Conservation (phyloP, 257 asterid species). For the Haberlea rhodopensis region DNA sequence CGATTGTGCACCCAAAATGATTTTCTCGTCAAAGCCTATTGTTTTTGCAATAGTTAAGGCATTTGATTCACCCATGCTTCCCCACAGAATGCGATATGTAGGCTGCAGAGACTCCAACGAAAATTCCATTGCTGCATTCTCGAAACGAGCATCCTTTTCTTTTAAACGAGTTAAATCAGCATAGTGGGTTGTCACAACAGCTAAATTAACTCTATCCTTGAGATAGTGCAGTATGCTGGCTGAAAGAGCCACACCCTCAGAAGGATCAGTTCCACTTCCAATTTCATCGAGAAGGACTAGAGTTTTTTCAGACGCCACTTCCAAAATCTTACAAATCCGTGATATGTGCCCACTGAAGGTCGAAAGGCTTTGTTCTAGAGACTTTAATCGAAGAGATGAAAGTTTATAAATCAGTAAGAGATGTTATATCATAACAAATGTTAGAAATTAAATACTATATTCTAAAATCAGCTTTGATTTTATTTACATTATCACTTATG, state of each 20-base stretch:
- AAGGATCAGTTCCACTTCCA: slow-evolving; percentile 98
- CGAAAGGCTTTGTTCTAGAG: slow-evolving; percentile 89
- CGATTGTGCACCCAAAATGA: slow-evolving; percentile 59
- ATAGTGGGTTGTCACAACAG: slow-evolving; percentile 92
- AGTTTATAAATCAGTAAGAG: slow-evolving; percentile 27
- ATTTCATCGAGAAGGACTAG: slow-evolving; percentile 96
- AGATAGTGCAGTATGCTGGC: slow-evolving; percentile 81
- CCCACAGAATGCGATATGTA: slow-evolving; percentile 87
- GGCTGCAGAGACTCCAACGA: slow-evolving; percentile 77
- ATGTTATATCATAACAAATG: slow-evolving; percentile 15
- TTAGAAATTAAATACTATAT: background rate
- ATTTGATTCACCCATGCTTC: slow-evolving; percentile 88
- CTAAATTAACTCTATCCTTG: slow-evolving; percentile 77
- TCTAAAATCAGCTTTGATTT: background rate
- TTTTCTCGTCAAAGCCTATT: slow-evolving; percentile 66
- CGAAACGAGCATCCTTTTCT: slow-evolving; percentile 72
- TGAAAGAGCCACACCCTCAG: slow-evolving; percentile 94
- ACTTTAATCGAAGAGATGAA: slow-evolving; percentile 47
- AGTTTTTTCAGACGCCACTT: slow-evolving; percentile 74
- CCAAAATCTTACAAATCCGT: slow-evolving; percentile 63
- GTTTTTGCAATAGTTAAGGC: slow-evolving; percentile 77
- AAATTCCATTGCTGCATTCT: slow-evolving; percentile 98
- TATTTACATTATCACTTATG: background rate
- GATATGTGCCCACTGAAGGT: slow-evolving; percentile 97
- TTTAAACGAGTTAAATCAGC: slow-evolving; percentile 81